A percentile compares a stretch with the other conserved stretches of the same genome.
These are phyloP conservation scores for Lactarius akahatsu DNA, from an alignment of 768 basidiomycete species.

Conservation along the genomic window DNA sequence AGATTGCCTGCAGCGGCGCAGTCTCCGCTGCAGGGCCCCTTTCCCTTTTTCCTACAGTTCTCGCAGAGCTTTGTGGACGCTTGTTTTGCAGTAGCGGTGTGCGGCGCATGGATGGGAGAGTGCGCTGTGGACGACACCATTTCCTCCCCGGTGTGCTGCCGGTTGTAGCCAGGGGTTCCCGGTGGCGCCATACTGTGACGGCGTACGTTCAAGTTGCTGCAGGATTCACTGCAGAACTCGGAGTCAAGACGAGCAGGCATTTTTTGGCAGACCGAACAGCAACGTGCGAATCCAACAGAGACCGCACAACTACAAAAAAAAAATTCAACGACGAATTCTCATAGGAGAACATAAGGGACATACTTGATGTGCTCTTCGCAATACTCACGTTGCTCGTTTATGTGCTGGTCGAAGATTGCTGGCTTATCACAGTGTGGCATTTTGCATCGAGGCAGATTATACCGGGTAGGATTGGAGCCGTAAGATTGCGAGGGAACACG, in stretches of 20 bases:
- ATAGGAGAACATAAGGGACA: background rate
- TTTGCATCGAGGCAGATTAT: background rate
- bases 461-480: background rate
- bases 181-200: background rate
- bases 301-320: background rate
- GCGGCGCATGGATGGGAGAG: no score
- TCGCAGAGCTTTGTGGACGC: no score
- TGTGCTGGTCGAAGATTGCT: background rate
- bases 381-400: conserved; percentile 14
- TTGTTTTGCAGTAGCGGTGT: no score
- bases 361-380: conserved; percentile 9
- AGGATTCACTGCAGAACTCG: conserved; percentile 9
- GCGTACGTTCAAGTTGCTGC: conserved; percentile 1
- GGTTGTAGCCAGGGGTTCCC: background rate
- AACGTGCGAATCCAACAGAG: background rate
- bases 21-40: no score
- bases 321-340: background rate
- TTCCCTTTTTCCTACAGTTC: no score
- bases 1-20: background rate
- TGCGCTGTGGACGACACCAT: no score
- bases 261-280: background rate
- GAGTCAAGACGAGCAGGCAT: conserved; percentile 10
- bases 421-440: background rate
- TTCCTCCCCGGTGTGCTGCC: background rate
- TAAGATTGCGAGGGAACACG: no score